Evolutionary conservation across 192 early-diverging fungal species (phyloP).

Genomic region (Coemansia sp.): DNA sequence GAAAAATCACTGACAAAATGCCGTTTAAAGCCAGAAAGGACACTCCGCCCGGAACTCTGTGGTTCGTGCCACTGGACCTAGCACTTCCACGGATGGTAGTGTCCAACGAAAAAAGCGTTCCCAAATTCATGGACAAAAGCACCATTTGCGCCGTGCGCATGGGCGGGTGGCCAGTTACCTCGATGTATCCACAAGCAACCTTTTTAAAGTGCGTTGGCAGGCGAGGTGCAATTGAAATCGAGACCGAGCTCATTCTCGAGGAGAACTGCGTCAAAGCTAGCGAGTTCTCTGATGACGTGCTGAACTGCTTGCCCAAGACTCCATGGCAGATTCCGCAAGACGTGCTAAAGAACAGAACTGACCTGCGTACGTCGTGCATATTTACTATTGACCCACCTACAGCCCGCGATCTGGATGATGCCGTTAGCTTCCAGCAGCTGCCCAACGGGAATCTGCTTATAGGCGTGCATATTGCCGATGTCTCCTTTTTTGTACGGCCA

Average conservation of each 20-base stretch:
- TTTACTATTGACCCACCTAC: slow-evolving; percentile 88
- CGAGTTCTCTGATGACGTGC: slow-evolving; percentile 70
- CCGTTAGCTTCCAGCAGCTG: slow-evolving; percentile 40
- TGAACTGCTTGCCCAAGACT: slow-evolving; percentile 67
- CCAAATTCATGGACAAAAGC: not conserved
- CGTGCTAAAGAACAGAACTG: slow-evolving; percentile 68
- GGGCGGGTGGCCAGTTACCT: slow-evolving; percentile 16
- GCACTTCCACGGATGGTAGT: slow-evolving; percentile 35
- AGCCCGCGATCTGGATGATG: slow-evolving; percentile 53
- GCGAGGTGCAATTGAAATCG: slow-evolving; percentile 72
- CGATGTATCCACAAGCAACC: slow-evolving; percentile 14
- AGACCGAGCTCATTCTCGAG: slow-evolving; percentile 78
- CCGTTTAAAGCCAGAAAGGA: not conserved
- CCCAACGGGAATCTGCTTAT: slow-evolving; percentile 41
- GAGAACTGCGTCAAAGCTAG: slow-evolving; percentile 75
- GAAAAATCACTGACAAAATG: slow-evolving; percentile 8
- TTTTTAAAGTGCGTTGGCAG: slow-evolving; percentile 62
- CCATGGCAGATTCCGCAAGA: slow-evolving; percentile 77
- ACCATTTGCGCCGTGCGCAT: slow-evolving; percentile 20
- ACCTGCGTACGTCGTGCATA: slow-evolving; percentile 67
- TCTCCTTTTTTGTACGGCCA: slow-evolving; percentile 86
- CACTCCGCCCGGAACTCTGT: slow-evolving; percentile 11
- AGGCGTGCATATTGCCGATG: slow-evolving; percentile 94
- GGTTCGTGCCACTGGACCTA: slow-evolving; percentile 28
- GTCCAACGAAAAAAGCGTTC: not conserved